Conservation (phyloP, 108 stramenopile genomes). For the Phaeodactylum tricornutum region DNA sequence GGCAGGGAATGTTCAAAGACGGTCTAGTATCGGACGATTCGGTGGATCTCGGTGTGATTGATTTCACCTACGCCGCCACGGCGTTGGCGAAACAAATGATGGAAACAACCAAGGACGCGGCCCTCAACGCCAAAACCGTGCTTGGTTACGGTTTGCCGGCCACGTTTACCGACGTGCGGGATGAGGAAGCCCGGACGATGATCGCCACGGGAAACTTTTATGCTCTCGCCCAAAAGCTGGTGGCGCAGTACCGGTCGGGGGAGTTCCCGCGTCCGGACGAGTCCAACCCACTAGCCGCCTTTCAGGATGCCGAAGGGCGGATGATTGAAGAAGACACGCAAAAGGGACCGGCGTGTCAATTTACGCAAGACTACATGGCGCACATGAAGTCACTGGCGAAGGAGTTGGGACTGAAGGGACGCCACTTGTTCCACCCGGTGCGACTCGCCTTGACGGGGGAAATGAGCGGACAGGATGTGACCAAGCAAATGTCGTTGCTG, state of each 20-base stretch:
- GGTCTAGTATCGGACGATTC: slow-evolving; percentile 23
- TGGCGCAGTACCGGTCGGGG: slow-evolving; percentile 40
- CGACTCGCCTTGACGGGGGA: slow-evolving; percentile 89
- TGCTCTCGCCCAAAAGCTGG: slow-evolving; percentile 33
- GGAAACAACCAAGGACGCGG: slow-evolving; percentile 87
- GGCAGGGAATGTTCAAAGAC: slow-evolving; percentile 41
- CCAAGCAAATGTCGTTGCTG: slow-evolving; percentile 82
- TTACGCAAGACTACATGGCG: slow-evolving; percentile 60
- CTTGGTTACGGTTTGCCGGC: slow-evolving; percentile 70
- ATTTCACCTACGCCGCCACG: slow-evolving; percentile 70
- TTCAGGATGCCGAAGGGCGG: slow-evolving; percentile 63
- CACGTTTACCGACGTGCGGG: slow-evolving; percentile 46
- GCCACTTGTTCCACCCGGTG: slow-evolving; percentile 90
- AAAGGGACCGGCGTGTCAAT: slow-evolving; percentile 36
- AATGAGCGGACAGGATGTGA: slow-evolving; percentile 96
- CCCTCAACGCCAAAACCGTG: slow-evolving; percentile 65
- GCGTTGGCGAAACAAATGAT: slow-evolving; percentile 81
- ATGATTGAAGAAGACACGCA: slow-evolving; percentile 61
- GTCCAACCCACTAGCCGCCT: slow-evolving; percentile 44
- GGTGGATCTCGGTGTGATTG: slow-evolving; percentile 16
- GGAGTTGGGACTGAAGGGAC: slow-evolving; percentile 78
- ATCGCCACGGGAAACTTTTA: slow-evolving; percentile 77
- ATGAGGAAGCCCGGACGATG: slow-evolving; percentile 65
- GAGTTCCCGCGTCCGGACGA: slow-evolving; percentile 51
- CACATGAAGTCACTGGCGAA: slow-evolving; percentile 83